Percentiles rank a stretch among this genome's conserved stretches.
Conservation (phyloP, 306 rosid genomes). For the Gastrolobium bilobum region DNA sequence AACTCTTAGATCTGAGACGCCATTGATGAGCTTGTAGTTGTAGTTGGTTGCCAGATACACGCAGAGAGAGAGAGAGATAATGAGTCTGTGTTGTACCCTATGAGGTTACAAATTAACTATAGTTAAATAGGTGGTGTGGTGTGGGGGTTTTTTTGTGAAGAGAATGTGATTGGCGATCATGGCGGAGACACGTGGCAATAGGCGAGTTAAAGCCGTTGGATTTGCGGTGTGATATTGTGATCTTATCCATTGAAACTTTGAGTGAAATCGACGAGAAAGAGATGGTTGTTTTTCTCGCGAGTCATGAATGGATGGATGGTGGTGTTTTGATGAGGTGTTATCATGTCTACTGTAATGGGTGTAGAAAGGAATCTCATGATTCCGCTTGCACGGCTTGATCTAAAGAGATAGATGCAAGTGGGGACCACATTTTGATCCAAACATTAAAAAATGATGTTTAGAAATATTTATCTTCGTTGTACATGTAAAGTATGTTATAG, state of each 20-base stretch:
- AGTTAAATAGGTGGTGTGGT: constrained; percentile 66
- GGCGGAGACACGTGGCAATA: constrained; percentile 54
- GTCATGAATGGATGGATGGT: background rate
- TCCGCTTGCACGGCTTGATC: constrained; percentile 78
- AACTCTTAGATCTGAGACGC: constrained; percentile 80
- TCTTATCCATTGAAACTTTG: constrained; percentile 60
- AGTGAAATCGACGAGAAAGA: constrained; percentile 34
- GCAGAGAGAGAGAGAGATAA: constrained; percentile 55
- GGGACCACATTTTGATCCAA: constrained; percentile 58
- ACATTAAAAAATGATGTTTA: background rate
- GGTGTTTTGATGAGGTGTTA: constrained; percentile 55
- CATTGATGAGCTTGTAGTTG: constrained; percentile 54
- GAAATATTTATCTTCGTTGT: constrained; percentile 20
- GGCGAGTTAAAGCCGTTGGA: constrained; percentile 51
- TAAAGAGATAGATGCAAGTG: constrained; percentile 46
- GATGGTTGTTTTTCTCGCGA: background rate
- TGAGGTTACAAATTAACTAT: constrained; percentile 77
- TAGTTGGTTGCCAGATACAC: background rate
- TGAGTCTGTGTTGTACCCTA: constrained; percentile 53
- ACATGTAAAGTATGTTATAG: too few species aligned
- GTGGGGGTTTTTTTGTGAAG: background rate
- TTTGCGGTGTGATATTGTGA: constrained; percentile 48
- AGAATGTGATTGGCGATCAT: background rate
- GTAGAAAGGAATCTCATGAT: constrained; percentile 78
- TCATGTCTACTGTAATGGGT: constrained; percentile 58